Base-by-base conservation (phyloP, 2,329 filamentous ascomycete species). In the Arthroderma uncinatum region DNA sequence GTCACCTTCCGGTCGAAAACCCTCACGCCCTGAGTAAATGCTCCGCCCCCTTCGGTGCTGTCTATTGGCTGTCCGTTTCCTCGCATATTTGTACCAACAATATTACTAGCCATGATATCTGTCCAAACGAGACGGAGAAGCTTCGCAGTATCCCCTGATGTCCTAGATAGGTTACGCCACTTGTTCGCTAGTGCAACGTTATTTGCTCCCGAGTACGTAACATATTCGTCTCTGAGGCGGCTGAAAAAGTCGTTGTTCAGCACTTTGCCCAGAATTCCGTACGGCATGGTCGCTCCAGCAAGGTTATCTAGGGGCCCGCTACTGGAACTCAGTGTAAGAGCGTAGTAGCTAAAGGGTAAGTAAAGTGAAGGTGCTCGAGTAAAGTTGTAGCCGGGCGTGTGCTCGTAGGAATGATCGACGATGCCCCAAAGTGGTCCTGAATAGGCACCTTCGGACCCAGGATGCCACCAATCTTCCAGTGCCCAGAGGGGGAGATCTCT, bases 51-150 rank as follows among this genome's bases (percentile, higher is more conserved):
- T 4, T 25, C 10, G 21, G 25, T n/a, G 14, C 40, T 25, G 19
- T 25, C 21, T 25, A 2, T 21, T 25, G 12, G 1, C 12, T 10
- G 25, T 23, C 8, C 2, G 12, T 21, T 47, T 28, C 33, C 57
- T 57, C 57, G 57, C 42, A 57, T 53, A 33, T 55, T 60, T 10
- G 72, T 76, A 2, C 75, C 74, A 0, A 76, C 67, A 0, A 76
- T 69, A 1, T 71, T 64, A n/a, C 72, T 74, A 0, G 75, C 70
- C 1, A 70, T 68, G 3, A 74, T 55, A 56, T 78, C 74, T 0
- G 75, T 77, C 70, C 73, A 78, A 5, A 77, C 66, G 0, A 76
- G 63, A 59, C 76, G 73, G 7, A 75, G 62, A 9, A 77, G 75
- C 14, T 65, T 62, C 0, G 66, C 66, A 0, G 70, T 66, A 0